Percentiles rank a stretch among this genome's conserved stretches.
Conservation (phyloP, 352 stramenopile species). For the Phytophthora constricta region DNA sequence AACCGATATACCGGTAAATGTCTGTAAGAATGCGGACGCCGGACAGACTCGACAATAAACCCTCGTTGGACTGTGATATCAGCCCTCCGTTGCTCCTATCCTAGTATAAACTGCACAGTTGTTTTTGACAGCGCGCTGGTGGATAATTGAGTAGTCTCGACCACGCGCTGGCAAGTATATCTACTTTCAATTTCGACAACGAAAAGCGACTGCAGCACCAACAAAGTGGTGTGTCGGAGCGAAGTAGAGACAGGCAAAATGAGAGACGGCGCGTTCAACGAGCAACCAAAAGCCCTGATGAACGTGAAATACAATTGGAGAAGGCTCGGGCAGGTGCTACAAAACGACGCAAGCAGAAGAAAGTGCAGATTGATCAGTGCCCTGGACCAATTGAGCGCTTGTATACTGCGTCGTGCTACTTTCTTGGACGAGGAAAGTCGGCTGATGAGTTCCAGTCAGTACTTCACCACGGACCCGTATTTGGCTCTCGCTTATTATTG, state of each 20-base stretch:
- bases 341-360: not conserved
- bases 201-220: not conserved
- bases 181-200: too few relatives aligned
- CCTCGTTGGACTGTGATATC: too few relatives aligned
- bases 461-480: slow-evolving; percentile 17
- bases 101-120: too few relatives aligned
- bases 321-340: not conserved
- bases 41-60: too few relatives aligned
- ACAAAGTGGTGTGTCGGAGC: not conserved
- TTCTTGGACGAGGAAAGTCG: slow-evolving; percentile 3
- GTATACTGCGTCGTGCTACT: not conserved
- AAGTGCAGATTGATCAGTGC: not conserved
- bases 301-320: not conserved
- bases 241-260: not conserved
- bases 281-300: not conserved
- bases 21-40: too few relatives aligned
- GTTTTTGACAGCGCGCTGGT: too few relatives aligned
- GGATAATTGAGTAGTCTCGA: too few relatives aligned
- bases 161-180: too few relatives aligned
- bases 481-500: slow-evolving; percentile 26
- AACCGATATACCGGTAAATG: too few relatives aligned
- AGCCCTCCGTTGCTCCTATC: too few relatives aligned
- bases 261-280: not conserved
- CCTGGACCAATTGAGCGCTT: not conserved
- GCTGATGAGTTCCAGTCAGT: slow-evolving; percentile 11